Percentiles rank a stretch among this genome's conserved stretches.
Conservation (phyloP, 2,329 filamentous ascomycete species). For the Coniella vitis region DNA sequence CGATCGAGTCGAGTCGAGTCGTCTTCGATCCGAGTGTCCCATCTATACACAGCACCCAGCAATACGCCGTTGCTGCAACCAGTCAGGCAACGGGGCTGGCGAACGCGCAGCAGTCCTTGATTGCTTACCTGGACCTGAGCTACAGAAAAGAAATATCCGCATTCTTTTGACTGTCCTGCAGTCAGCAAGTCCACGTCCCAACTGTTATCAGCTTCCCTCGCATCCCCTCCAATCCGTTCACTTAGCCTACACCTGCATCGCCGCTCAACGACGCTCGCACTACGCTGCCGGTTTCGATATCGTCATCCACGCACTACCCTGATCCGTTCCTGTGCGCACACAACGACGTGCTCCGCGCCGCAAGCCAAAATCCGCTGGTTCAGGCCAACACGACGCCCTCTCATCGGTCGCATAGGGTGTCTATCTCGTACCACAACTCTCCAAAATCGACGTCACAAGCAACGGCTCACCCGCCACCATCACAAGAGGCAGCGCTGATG, state of each 20-base stretch:
- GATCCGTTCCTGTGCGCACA: too few relatives aligned
- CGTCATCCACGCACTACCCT: background rate
- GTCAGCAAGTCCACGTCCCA: background rate
- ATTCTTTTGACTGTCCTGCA: background rate
- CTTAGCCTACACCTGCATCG: background rate
- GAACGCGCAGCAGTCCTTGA: too few relatives aligned
- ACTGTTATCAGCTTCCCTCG: background rate
- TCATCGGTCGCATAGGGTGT: background rate
- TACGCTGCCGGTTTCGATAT: background rate
- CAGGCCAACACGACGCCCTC: background rate
- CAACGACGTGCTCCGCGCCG: too few relatives aligned
- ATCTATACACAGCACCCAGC: too few relatives aligned
- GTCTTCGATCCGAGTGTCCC: too few relatives aligned
- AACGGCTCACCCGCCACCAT: background rate
- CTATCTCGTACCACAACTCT: background rate
- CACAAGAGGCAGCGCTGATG: background rate
- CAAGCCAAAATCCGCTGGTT: background rate
- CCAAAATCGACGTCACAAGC: slow-evolving; percentile 7
- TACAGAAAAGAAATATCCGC: background rate
- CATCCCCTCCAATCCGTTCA: background rate
- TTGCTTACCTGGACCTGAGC: background rate
- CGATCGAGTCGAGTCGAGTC: too few relatives aligned
- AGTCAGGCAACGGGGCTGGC: too few relatives aligned
- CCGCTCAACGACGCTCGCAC: background rate
- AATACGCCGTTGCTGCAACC: too few relatives aligned